phyloP scores from a whole-genome alignment of 306 rosid genomes.

The Inga laurina region DNA sequence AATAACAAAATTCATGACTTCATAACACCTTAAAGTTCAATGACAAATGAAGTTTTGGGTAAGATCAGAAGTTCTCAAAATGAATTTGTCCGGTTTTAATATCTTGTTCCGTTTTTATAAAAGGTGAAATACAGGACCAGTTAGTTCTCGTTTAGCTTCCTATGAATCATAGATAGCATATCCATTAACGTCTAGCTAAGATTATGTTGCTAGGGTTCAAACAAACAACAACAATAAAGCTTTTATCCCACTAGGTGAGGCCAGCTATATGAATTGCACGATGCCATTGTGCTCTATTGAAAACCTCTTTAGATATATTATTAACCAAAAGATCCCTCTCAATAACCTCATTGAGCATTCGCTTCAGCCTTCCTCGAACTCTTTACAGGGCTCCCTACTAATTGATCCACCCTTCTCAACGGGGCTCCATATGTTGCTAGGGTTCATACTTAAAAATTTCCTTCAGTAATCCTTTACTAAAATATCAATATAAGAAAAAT shows the following conservation, averaged over 20 bases:
- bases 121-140: neutral
- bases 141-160: neutral
- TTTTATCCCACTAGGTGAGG: no score
- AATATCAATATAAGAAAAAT: neutral
- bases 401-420: no score
- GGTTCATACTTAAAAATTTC: neutral
- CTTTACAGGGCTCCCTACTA: no score
- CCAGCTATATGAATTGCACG: no score
- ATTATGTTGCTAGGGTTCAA: neutral
- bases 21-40: neutral
- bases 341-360: no score
- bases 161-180: neutral
- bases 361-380: no score
- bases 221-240: no score
- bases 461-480: neutral
- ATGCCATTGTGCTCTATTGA: no score
- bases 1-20: neutral
- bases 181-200: neutral
- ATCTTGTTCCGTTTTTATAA: neutral
- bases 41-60: neutral
- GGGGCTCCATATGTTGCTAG: neutral
- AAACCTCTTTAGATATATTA: no score
- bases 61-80: neutral
- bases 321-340: no score
- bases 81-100: neutral